phyloP scores from a whole-genome alignment of 2,329 filamentous ascomycete genomes.

The Zalaria obscura region DNA sequence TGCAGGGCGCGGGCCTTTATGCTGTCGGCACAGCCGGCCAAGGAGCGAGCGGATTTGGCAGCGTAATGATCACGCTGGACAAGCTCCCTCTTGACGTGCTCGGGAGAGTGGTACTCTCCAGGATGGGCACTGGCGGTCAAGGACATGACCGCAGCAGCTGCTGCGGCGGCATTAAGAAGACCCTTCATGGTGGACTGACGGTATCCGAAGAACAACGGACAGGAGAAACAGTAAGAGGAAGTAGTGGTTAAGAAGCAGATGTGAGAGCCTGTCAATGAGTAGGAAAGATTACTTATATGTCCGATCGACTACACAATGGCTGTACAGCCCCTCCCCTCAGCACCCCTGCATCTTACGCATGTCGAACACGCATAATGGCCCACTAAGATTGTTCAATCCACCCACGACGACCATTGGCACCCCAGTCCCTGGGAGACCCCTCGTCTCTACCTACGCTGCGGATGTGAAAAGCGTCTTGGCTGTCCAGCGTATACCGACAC shows the following conservation, averaged over 20 bases:
- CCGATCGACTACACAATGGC: background rate
- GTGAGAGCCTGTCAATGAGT: background rate
- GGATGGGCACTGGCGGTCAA: constrained; percentile 14
- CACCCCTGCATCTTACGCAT: background rate
- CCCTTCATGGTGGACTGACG: background rate
- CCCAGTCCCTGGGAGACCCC: too few species aligned
- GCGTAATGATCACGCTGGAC: constrained; percentile 10
- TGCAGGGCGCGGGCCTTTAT: background rate
- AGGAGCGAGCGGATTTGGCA: background rate
- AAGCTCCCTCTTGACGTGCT: constrained; percentile 17
- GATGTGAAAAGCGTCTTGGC: too few species aligned
- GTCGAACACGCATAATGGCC: too few species aligned
- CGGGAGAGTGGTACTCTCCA: constrained; percentile 18
- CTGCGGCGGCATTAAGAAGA: background rate
- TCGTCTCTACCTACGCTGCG: too few species aligned
- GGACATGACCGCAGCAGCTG: background rate
- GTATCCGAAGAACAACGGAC: background rate
- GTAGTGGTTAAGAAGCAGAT: background rate
- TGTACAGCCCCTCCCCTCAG: background rate
- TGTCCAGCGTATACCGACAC: too few species aligned
- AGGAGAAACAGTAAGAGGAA: background rate
- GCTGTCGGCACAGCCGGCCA: constrained; percentile 1
- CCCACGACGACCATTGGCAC: too few species aligned
- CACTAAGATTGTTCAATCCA: too few species aligned
- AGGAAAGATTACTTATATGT: too few species aligned